A percentile compares a stretch with the other conserved stretches of the same genome.
These are phyloP conservation scores for Porogramme epimiltina DNA, from an alignment of 1,284 basidiomycete genomes.

Conservation along the genomic window DNA sequence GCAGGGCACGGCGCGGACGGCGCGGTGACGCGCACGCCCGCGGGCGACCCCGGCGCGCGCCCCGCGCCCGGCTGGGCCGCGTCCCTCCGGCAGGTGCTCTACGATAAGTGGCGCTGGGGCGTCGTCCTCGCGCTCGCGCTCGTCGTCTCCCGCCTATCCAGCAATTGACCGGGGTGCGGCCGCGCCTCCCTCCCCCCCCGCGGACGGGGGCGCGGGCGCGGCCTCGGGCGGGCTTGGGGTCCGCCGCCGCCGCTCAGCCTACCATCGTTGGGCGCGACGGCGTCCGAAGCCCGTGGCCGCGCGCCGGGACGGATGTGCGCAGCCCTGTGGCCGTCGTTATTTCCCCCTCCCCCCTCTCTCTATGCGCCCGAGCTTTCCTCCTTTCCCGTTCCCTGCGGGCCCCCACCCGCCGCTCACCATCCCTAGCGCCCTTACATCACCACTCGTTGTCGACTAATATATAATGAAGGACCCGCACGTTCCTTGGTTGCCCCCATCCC, in stretches of 20 bases:
- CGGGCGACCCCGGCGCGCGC: constrained; percentile 15
- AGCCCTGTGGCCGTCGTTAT: too few relatives aligned
- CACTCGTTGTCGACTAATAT: background rate
- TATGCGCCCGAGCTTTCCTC: too few relatives aligned
- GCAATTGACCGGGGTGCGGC: constrained; percentile 18
- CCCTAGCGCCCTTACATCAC: background rate
- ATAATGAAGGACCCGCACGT: constrained; percentile 3
- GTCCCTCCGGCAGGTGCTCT: constrained; percentile 66
- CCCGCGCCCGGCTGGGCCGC: constrained; percentile 44
- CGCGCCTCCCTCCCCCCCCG: background rate
- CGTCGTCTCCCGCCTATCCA: constrained; percentile 66
- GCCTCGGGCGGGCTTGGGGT: too few relatives aligned
- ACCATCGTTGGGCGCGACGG: too few relatives aligned
- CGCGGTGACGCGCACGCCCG: constrained; percentile 16
- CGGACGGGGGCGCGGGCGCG: background rate
- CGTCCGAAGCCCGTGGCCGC: too few relatives aligned
- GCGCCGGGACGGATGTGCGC: too few relatives aligned
- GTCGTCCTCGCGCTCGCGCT: constrained; percentile 74
- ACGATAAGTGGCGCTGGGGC: constrained; percentile 85
- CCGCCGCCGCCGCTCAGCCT: too few relatives aligned
- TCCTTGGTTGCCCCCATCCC: constrained; percentile 1
- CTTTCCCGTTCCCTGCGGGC: background rate
- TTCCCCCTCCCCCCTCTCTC: too few relatives aligned
- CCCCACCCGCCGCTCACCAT: too few relatives aligned
- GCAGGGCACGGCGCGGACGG: constrained; percentile 17